phyloP scores from a whole-genome alignment of 495 filamentous ascomycete genomes.

The Bryoglossum gracile region DNA sequence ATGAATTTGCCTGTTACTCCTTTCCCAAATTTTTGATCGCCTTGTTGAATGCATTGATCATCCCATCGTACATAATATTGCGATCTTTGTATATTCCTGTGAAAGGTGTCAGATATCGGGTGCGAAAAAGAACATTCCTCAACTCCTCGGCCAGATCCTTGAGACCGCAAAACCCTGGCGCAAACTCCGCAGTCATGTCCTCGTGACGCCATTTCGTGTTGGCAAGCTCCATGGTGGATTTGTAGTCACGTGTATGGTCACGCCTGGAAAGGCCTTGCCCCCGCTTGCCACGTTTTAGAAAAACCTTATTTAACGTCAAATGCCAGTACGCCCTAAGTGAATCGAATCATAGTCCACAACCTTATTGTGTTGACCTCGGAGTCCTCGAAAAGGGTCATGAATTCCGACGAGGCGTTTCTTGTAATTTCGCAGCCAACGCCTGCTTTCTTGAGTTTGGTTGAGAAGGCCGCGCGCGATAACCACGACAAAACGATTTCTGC shows the following conservation, averaged over 20 bases:
- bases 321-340: neutral
- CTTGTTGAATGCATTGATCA: neutral
- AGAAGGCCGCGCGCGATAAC: constrained; percentile 3
- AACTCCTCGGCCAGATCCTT: constrained; percentile 6
- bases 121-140: constrained; percentile 5
- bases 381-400: constrained; percentile 3
- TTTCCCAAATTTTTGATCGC: neutral
- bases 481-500: constrained; percentile 7
- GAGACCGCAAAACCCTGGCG: constrained; percentile 7
- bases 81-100: neutral
- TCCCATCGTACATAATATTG: neutral
- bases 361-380: neutral
- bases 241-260: neutral
- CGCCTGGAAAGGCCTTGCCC: neutral
- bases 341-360: neutral
- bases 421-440: constrained; percentile 3
- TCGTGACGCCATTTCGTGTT: constrained; percentile 9
- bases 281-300: neutral
- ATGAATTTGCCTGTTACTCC: constrained; percentile 2
- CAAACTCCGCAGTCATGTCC: constrained; percentile 14
- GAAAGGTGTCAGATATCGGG: neutral
- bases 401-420: constrained; percentile 5
- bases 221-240: constrained; percentile 1
- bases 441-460: constrained; percentile 2
- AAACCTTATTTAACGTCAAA: neutral